These are phyloP conservation scores for Stylosanthes scabra DNA, from an alignment of 331 rosid genomes.

Conservation along the genomic window DNA sequence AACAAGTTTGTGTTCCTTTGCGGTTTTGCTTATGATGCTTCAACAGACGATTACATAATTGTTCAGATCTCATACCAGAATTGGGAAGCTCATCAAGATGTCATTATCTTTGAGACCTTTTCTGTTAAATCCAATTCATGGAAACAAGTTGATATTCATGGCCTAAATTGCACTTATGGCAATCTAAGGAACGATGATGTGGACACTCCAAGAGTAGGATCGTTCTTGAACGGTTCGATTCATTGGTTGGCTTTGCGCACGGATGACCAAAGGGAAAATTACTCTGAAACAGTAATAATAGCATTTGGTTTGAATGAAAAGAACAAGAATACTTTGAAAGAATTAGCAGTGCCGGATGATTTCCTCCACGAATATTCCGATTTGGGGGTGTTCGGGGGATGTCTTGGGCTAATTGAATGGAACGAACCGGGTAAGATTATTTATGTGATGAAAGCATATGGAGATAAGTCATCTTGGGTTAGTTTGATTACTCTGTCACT, in stretches of 20 bases:
- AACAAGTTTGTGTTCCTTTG: not conserved
- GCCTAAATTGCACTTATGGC: not conserved
- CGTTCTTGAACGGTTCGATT: not conserved
- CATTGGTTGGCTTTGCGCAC: not conserved
- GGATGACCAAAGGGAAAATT: not conserved
- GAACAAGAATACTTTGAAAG: too few species aligned
- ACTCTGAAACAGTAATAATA: not conserved
- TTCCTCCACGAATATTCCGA: not conserved
- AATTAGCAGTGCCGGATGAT: too few species aligned
- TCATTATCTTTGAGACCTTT: not conserved
- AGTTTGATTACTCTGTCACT: not conserved
- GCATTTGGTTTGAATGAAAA: not conserved
- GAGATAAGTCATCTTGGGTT: not conserved
- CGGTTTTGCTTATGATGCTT: not conserved
- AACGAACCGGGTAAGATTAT: not conserved
- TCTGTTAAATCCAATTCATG: not conserved
- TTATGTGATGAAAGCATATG: not conserved
- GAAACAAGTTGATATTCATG: not conserved
- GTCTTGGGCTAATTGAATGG: not conserved
- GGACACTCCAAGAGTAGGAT: not conserved
- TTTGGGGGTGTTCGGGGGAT: not conserved
- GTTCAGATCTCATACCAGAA: not conserved
- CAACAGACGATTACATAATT: not conserved
- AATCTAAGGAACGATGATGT: not conserved
- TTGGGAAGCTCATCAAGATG: not conserved